Percentiles rank a stretch among this genome's conserved stretches.
Conservation (phyloP, 345 rosid genomes). For the Acer campestre region DNA sequence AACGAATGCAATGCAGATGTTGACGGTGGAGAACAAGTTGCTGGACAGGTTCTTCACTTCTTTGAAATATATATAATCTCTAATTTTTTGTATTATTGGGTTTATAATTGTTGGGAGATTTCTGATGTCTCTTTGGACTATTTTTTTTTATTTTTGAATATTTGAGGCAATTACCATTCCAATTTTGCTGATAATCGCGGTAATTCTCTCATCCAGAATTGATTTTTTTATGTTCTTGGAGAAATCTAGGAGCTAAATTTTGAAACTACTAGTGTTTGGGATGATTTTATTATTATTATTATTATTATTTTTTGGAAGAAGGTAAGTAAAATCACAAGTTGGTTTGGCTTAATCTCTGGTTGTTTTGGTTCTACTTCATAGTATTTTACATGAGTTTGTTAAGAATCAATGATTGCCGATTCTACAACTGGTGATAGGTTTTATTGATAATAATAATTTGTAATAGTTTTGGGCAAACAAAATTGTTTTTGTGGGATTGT, state of each 20-base stretch:
- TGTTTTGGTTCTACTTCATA: neutral
- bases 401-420: neutral
- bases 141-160: too few relatives aligned
- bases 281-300: neutral
- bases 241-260: neutral
- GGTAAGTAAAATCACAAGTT: conserved; percentile 4
- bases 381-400: neutral
- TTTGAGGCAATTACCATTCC: conserved; percentile 99
- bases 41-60: too few relatives aligned
- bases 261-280: neutral
- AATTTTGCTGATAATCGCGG: conserved; percentile 96
- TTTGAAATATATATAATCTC: too few relatives aligned
- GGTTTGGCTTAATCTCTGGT: conserved; percentile 8
- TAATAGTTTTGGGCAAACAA: neutral
- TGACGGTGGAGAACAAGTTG: too few relatives aligned
- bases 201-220: conserved; percentile 21
- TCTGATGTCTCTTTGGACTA: too few relatives aligned
- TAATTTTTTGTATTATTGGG: too few relatives aligned
- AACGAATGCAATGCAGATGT: too few relatives aligned
- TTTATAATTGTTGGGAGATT: too few relatives aligned
- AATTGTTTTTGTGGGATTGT: neutral
- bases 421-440: neutral
- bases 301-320: neutral
- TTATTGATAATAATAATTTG: neutral
- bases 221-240: neutral